Evolutionary conservation across 352 stramenopile genomes (phyloP).

Genomic region (Globisporangium alternatum): DNA sequence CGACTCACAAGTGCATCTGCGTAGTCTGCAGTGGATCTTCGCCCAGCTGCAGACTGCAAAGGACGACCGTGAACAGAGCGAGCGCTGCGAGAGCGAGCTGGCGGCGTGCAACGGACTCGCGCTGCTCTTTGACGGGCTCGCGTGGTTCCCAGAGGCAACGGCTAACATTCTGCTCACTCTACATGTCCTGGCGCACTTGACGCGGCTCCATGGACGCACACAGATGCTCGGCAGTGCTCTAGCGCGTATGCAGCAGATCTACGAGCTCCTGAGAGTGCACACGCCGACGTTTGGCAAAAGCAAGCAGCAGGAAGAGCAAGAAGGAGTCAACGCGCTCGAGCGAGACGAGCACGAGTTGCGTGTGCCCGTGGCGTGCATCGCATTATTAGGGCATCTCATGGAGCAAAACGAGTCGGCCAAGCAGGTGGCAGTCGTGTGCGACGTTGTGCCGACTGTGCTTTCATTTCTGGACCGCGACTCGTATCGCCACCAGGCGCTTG

Average conservation of each 20-base stretch:
- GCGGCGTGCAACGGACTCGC: slow-evolving; percentile 24
- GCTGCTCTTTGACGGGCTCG: slow-evolving; percentile 26
- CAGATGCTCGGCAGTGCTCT: slow-evolving; percentile 26
- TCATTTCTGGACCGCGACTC: slow-evolving; percentile 29
- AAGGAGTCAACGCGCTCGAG: slow-evolving; percentile 8
- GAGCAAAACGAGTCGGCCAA: slow-evolving; percentile 35
- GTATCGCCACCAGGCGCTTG: slow-evolving; percentile 23
- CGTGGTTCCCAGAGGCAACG: slow-evolving; percentile 20
- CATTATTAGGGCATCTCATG: slow-evolving; percentile 24
- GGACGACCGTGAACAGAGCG: slow-evolving; percentile 19
- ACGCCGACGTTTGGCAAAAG: slow-evolving; percentile 12
- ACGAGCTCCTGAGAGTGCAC: slow-evolving; percentile 21
- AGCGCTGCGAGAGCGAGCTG: slow-evolving; percentile 33
- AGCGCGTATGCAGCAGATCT: slow-evolving; percentile 26
- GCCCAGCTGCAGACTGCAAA: slow-evolving; percentile 35
- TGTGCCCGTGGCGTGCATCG: slow-evolving; percentile 14
- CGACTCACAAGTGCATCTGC: slow-evolving; percentile 28
- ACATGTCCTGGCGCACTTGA: slow-evolving; percentile 30
- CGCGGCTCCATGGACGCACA: slow-evolving; percentile 20
- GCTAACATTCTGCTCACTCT: slow-evolving; percentile 27
- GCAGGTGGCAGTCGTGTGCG: slow-evolving; percentile 28
- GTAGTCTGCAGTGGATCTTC: slow-evolving; percentile 54
- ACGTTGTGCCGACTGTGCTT: slow-evolving; percentile 27
- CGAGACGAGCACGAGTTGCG: slow-evolving; percentile 16
- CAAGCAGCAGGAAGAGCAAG: slow-evolving; percentile 11